A percentile compares a stretch with the other conserved stretches of the same genome.
Evolutionary conservation across 2,329 filamentous ascomycete species (phyloP).

Genomic region (Pestalotiopsis sp.): DNA sequence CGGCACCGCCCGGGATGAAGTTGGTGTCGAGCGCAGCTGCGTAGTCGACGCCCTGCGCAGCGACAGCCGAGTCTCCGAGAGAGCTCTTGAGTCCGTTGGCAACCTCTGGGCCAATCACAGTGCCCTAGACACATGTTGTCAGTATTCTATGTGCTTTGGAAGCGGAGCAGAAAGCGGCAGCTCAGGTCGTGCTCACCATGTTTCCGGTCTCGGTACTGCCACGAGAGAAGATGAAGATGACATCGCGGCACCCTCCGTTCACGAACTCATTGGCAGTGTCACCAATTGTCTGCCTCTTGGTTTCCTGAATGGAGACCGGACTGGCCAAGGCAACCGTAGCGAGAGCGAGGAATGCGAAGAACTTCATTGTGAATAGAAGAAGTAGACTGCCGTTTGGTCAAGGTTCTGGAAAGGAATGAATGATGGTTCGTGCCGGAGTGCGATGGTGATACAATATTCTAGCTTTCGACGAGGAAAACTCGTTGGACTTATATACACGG

Average conservation of each 20-base stretch:
- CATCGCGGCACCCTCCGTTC: slow-evolving; percentile 34
- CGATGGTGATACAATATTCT: neutral
- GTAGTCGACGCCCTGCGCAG: slow-evolving; percentile 28
- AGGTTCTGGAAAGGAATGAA: neutral
- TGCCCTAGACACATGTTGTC: slow-evolving; percentile 1
- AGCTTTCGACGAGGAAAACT: neutral
- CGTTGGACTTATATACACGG: neutral
- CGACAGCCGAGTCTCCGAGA: slow-evolving; percentile 20
- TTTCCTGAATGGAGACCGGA: neutral
- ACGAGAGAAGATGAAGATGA: slow-evolving; percentile 32
- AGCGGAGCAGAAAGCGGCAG: neutral
- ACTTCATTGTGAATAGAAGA: neutral
- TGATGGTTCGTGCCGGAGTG: neutral
- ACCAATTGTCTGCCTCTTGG: neutral
- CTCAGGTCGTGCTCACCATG: neutral
- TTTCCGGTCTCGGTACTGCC: slow-evolving; percentile 10
- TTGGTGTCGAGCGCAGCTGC: slow-evolving; percentile 30
- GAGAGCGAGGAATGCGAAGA: neutral
- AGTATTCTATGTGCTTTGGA: neutral
- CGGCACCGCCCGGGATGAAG: slow-evolving; percentile 30
- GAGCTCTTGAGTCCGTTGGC: slow-evolving; percentile 21
- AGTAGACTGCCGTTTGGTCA: neutral
- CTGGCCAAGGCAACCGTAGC: neutral
- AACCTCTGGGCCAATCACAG: slow-evolving; percentile 19
- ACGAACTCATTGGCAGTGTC: slow-evolving; percentile 37